Conservation (phyloP, 495 filamentous ascomycete species). For the Halenospora varia region DNA sequence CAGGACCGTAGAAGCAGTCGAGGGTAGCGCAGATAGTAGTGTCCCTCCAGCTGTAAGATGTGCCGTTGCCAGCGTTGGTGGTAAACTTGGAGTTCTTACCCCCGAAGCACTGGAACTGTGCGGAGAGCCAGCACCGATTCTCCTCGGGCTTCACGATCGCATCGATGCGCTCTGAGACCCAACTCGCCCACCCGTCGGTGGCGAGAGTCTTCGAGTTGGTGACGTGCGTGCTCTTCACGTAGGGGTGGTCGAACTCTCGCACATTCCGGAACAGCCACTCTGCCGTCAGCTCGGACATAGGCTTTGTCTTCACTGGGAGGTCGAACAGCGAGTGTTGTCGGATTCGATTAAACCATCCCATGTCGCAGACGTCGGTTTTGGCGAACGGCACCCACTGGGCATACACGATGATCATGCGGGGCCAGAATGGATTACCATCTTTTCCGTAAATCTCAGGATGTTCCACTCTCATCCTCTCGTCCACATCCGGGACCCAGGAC, state of each 20-base stretch:
- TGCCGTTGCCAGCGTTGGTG: conserved; percentile 35
- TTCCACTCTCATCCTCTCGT: not conserved
- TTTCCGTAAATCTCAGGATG: not conserved
- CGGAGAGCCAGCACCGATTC: conserved; percentile 33
- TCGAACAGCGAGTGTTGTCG: conserved; percentile 24
- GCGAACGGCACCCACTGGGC: conserved; percentile 39
- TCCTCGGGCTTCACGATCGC: conserved; percentile 26
- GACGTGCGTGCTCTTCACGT: conserved; percentile 34
- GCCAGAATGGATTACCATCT: conserved; percentile 21
- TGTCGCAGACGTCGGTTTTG: conserved; percentile 28
- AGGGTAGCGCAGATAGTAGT: conserved; percentile 28
- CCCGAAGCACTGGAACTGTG: conserved; percentile 35
- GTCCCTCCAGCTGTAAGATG: conserved; percentile 38
- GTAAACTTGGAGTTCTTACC: conserved; percentile 35
- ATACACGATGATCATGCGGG: conserved; percentile 33
- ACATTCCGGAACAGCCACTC: conserved; percentile 35
- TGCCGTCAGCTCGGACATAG: conserved; percentile 33
- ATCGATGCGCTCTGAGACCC: conserved; percentile 32
- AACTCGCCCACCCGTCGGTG: conserved; percentile 31
- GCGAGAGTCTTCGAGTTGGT: conserved; percentile 32
- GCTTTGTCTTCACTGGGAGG: conserved; percentile 25
- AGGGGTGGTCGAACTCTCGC: conserved; percentile 34
- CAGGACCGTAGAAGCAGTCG: conserved; percentile 33
- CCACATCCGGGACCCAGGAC: not conserved
- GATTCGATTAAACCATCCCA: conserved; percentile 34